Conservation (phyloP, 2,329 filamentous ascomycete genomes). For the Plenodomus tracheiphilus region DNA sequence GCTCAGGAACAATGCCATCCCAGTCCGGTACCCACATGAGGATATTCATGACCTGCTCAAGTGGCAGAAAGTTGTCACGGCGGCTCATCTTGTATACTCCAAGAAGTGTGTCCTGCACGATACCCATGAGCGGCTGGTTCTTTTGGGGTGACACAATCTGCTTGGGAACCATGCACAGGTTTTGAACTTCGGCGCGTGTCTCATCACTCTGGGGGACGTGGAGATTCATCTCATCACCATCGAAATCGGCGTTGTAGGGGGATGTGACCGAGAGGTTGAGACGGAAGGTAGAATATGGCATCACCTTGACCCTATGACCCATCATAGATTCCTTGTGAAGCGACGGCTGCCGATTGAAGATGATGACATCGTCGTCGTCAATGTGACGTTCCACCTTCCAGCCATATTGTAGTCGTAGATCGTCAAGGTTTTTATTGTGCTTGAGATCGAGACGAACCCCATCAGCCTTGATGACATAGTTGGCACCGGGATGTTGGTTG, state of each 20-base stretch:
- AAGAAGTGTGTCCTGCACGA: slow-evolving; percentile 95
- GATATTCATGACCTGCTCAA: slow-evolving; percentile 93
- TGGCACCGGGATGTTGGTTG: slow-evolving; percentile 91
- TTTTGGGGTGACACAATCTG: slow-evolving; percentile 98
- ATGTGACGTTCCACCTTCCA: slow-evolving; percentile 99
- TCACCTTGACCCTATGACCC: slow-evolving; percentile 95
- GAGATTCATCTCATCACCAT: slow-evolving; percentile 99
- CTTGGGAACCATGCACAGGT: slow-evolving; percentile 95
- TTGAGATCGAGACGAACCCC: slow-evolving; percentile 93
- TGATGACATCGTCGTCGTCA: slow-evolving; percentile 94
- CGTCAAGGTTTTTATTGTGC: slow-evolving; percentile 84
- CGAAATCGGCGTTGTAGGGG: slow-evolving; percentile 99
- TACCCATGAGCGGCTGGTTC: slow-evolving; percentile 98
- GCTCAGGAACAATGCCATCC: slow-evolving; percentile 91
- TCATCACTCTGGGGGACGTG: slow-evolving; percentile 98
- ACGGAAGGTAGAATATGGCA: slow-evolving; percentile 98
- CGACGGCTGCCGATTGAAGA: slow-evolving; percentile 99
- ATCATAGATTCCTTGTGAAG: slow-evolving; percentile 99
- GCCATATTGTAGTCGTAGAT: slow-evolving; percentile 88
- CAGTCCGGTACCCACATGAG: slow-evolving; percentile 97
- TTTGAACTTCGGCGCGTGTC: slow-evolving; percentile 88
- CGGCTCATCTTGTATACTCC: slow-evolving; percentile 97
- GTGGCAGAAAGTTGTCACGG: slow-evolving; percentile 86
- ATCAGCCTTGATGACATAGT: slow-evolving; percentile 92
- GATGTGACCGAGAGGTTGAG: slow-evolving; percentile 97